Conservation (phyloP, 2,329 filamentous ascomycete genomes). For the Penicillium sp. region DNA sequence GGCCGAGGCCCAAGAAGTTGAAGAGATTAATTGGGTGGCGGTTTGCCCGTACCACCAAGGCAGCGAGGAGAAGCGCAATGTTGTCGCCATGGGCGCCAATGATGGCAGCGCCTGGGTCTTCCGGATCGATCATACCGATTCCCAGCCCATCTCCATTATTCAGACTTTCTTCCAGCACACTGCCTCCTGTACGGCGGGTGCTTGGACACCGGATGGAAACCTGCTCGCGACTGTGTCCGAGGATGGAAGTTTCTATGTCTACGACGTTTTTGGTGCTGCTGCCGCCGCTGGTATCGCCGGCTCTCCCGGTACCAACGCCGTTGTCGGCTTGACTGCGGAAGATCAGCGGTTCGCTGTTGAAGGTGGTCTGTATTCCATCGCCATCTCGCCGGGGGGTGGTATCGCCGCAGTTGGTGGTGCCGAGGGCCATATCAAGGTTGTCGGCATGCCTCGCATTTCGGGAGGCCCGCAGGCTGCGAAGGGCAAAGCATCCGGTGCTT, state of each 20-base stretch:
- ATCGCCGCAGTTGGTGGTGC: conserved; percentile 88
- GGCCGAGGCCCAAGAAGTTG: conserved; percentile 82
- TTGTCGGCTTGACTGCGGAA: conserved; percentile 74
- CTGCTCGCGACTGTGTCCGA: conserved; percentile 88
- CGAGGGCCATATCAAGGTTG: conserved; percentile 80
- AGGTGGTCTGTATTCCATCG: conserved; percentile 87
- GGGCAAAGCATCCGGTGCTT: conserved; percentile 49
- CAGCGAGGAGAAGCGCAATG: conserved; percentile 68
- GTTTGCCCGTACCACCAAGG: conserved; percentile 68
- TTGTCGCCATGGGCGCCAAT: conserved; percentile 82
- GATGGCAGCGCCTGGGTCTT: conserved; percentile 98
- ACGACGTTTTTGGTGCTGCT: conserved; percentile 84
- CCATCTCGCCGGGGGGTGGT: conserved; percentile 76
- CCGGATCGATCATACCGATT: conserved; percentile 72
- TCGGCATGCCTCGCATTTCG: conserved; percentile 74
- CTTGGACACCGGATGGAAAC: conserved; percentile 86
- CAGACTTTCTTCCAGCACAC: conserved; percentile 94
- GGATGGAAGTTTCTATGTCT: conserved; percentile 86
- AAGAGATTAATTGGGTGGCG: conserved; percentile 90
- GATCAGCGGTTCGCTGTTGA: conserved; percentile 93
- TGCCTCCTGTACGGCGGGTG: conserved; percentile 80
- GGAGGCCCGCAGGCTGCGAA: conserved; percentile 51
- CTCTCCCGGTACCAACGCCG: conserved; percentile 62
- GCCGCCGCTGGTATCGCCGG: conserved; percentile 65
- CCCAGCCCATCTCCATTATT: conserved; percentile 73